Conservation (phyloP, 768 basidiomycete species). For the Gautieria morchelliformis region DNA sequence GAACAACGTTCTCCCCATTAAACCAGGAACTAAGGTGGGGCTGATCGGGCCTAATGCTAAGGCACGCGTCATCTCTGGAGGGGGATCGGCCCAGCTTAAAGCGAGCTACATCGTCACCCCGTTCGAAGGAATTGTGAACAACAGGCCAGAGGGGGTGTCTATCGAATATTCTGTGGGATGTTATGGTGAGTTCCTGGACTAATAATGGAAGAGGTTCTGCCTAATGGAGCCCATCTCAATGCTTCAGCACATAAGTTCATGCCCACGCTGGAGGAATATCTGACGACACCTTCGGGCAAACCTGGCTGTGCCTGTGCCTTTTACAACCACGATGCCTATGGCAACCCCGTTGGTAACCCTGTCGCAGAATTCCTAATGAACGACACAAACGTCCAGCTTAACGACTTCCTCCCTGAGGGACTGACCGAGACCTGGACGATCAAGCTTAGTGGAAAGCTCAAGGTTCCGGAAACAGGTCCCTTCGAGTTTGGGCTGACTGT, state of each 20-base stretch:
- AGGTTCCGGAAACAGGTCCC: slow-evolving; percentile 22
- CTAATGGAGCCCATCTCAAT: background rate
- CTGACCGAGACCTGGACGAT: slow-evolving; percentile 22
- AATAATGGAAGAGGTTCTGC: too few species aligned
- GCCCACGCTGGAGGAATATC: slow-evolving; percentile 53
- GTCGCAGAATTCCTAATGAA: slow-evolving; percentile 39
- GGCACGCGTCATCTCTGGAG: slow-evolving; percentile 60
- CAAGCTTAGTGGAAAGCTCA: background rate
- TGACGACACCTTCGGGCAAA: slow-evolving; percentile 42
- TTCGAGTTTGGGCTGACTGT: slow-evolving; percentile 26
- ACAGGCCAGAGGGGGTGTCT: slow-evolving; percentile 38
- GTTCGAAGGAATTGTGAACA: slow-evolving; percentile 51
- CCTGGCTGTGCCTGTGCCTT: slow-evolving; percentile 58
- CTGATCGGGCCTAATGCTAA: slow-evolving; percentile 64
- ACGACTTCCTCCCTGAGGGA: slow-evolving; percentile 53
- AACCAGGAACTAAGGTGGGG: slow-evolving; percentile 34
- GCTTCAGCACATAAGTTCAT: slow-evolving; percentile 53
- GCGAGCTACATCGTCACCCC: slow-evolving; percentile 70
- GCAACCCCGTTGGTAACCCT: slow-evolving; percentile 32
- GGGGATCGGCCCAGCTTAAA: slow-evolving; percentile 65
- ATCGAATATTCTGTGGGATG: slow-evolving; percentile 54
- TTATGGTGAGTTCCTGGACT: slow-evolving; percentile 35
- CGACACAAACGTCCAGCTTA: slow-evolving; percentile 57
- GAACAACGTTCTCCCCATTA: slow-evolving; percentile 42
- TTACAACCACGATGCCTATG: slow-evolving; percentile 44